phyloP scores from a whole-genome alignment of 345 rosid species.

The Mangifera indica region DNA sequence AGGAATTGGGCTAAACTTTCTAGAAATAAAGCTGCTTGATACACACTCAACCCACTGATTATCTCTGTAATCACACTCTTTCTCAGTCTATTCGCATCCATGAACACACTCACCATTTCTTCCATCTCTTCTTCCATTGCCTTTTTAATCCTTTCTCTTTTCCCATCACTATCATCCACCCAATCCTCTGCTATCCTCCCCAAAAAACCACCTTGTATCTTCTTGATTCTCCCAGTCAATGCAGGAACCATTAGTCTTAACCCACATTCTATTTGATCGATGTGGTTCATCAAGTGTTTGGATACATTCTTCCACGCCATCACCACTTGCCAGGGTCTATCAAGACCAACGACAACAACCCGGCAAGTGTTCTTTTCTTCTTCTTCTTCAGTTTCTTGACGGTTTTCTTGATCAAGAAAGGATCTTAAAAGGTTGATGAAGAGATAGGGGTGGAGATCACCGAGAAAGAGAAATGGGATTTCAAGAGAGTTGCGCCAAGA shows the following conservation, averaged over 20 bases:
- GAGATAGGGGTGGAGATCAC: slow-evolving; percentile 83
- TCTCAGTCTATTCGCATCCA: slow-evolving; percentile 70
- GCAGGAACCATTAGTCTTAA: slow-evolving; percentile 77
- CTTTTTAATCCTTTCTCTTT: slow-evolving; percentile 29
- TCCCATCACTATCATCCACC: slow-evolving; percentile 26
- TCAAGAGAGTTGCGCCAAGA: slow-evolving; percentile 74
- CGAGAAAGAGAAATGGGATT: slow-evolving; percentile 76
- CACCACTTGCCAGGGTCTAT: slow-evolving; percentile 40
- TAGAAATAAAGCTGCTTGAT: slow-evolving; percentile 82
- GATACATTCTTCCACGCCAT: slow-evolving; percentile 70
- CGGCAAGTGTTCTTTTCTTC: not conserved
- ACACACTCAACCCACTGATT: slow-evolving; percentile 49
- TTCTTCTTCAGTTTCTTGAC: slow-evolving; percentile 20
- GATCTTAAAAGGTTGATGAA: slow-evolving; percentile 78
- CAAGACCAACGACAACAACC: not conserved
- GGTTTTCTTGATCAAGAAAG: slow-evolving; percentile 43
- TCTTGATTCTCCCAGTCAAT: slow-evolving; percentile 43
- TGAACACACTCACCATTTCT: slow-evolving; percentile 59
- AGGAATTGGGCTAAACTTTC: slow-evolving; percentile 78
- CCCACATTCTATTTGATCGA: slow-evolving; percentile 81
- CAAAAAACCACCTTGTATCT: slow-evolving; percentile 46
- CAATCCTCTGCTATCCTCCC: slow-evolving; percentile 48
- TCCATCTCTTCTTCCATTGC: slow-evolving; percentile 58
- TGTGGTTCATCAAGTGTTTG: slow-evolving; percentile 30
- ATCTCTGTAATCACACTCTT: slow-evolving; percentile 69